phyloP scores from a whole-genome alignment of 1,284 basidiomycete genomes.

The Apiotrichum mycotoxinovorans region DNA sequence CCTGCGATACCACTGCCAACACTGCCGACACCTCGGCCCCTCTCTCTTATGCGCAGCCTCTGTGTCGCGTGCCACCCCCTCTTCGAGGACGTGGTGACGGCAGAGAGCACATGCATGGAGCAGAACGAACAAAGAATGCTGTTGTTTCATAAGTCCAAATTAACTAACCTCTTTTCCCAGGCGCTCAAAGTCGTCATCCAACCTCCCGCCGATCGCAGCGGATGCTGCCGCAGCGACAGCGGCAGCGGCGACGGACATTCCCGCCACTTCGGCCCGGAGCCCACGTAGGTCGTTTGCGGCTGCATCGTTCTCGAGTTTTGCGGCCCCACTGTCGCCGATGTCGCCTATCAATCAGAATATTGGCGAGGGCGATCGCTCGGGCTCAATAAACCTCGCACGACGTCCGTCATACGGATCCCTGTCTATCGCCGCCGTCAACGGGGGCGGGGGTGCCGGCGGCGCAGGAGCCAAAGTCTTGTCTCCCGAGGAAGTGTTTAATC shows the following conservation, averaged over 20 bases:
- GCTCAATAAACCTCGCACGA: background rate
- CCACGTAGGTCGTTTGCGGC: conserved; percentile 40
- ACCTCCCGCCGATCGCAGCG: conserved; percentile 8
- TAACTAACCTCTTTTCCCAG: conserved; percentile 1
- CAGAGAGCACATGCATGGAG: too few relatives aligned
- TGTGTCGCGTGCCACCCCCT: too few relatives aligned
- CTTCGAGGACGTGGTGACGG: too few relatives aligned
- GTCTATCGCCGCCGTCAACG: background rate
- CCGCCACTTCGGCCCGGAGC: conserved; percentile 32
- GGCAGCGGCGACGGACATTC: conserved; percentile 11
- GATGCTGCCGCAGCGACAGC: background rate
- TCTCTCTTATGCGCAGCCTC: too few relatives aligned
- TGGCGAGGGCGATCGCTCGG: background rate
- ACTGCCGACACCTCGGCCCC: too few relatives aligned
- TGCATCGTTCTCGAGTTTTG: conserved; percentile 31
- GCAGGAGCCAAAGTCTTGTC: conserved; percentile 26
- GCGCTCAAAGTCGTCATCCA: conserved; percentile 39
- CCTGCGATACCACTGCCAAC: too few relatives aligned
- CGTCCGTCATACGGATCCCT: conserved; percentile 13
- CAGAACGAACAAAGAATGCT: too few relatives aligned
- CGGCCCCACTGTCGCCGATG: conserved; percentile 17
- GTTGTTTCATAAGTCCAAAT: too few relatives aligned
- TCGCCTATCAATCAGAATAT: conserved; percentile 5
- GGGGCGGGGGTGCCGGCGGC: background rate
- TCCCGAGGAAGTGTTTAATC: conserved; percentile 44